phyloP scores from a whole-genome alignment of 2,329 filamentous ascomycete species.

The Nannizziopsis arthrosporioides region DNA sequence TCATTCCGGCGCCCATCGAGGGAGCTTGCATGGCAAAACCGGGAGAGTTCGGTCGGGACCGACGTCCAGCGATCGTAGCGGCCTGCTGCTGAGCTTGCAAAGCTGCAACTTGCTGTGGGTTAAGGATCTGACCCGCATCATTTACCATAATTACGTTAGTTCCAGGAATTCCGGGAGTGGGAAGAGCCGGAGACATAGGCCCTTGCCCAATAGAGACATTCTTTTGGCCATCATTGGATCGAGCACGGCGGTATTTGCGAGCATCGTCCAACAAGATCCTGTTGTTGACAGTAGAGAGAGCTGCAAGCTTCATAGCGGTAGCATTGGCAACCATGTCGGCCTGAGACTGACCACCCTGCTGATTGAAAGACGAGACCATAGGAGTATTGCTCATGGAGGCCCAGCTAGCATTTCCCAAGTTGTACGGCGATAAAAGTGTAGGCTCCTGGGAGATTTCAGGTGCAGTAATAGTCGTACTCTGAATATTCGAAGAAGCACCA shows the following conservation, averaged over 20 bases:
- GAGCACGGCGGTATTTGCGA: slow-evolving; percentile 83
- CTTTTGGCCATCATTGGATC: slow-evolving; percentile 64
- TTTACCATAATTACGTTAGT: slow-evolving; percentile 88
- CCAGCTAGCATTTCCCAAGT: slow-evolving; percentile 78
- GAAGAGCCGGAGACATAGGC: slow-evolving; percentile 55
- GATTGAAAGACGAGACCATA: slow-evolving; percentile 75
- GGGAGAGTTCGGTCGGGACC: slow-evolving; percentile 81
- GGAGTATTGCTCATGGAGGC: slow-evolving; percentile 97
- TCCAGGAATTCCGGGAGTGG: slow-evolving; percentile 51
- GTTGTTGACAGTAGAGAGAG: slow-evolving; percentile 95
- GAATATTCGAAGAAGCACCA: slow-evolving; percentile 57
- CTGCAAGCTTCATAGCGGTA: slow-evolving; percentile 96
- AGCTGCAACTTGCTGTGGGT: slow-evolving; percentile 70
- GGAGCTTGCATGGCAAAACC: slow-evolving; percentile 65
- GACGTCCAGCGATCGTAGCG: slow-evolving; percentile 40
- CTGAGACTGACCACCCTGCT: slow-evolving; percentile 49
- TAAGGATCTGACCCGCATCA: slow-evolving; percentile 78
- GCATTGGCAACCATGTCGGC: slow-evolving; percentile 98
- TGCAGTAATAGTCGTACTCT: slow-evolving; percentile 69
- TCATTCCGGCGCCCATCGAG: slow-evolving; percentile 42
- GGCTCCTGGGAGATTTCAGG: slow-evolving; percentile 59
- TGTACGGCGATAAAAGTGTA: slow-evolving; percentile 71
- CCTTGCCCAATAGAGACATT: slow-evolving; percentile 38
- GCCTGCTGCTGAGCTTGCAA: slow-evolving; percentile 56
- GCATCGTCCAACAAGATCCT: slow-evolving; percentile 94